Base-by-base conservation (phyloP, 768 basidiomycete species). In the Clitopilus hobsonii region DNA sequence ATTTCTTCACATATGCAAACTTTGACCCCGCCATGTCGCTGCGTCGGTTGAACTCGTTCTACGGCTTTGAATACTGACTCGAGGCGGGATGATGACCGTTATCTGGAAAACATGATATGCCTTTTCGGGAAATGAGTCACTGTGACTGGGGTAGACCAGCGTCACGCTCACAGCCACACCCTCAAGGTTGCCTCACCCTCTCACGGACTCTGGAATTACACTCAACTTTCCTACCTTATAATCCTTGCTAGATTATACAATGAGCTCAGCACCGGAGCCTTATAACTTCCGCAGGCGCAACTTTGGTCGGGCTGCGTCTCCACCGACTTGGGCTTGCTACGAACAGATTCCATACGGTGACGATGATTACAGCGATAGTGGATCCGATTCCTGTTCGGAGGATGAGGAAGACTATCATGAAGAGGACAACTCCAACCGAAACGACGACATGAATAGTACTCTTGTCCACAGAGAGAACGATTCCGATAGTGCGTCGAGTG, bases 321-420 rank as follows among this genome's bases (percentile, higher is more conserved):
- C 90, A 1, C 89, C 90, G 23, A 91, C 88, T 0, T 91, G 89
- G 89, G 89, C 89, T 10, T 92, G 89, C 78, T 92, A 91, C 70
- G 90, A 92, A 78, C 89, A 91, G 80, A 91, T 91, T 68, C 86
- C 84, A 58, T 83, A 76, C 71, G 82, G 80, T 66, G 81, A 82
- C 64, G 79, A 79, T 62, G 82, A 81, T 60, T 83, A 81, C 64
- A 83, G 81, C 51, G 80, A 84, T 58, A 80, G 76, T 55, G 76
- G 69, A 58, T 82, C 81, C 1, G 81, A 82, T 32, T 85, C 84
- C 7, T 86, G 84, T 72, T 88, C 87, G 18, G 88, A 89, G 70
- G 88, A 89, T 61, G 86, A 81, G 22, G 87, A 86, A 54, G 83
- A 85, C 61, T 88, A 87, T 62, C 52, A 24, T 16, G 49, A 51